Evolutionary conservation across 2,329 filamentous ascomycete species (phyloP).

Genomic region (Talaromyces atroroseus): DNA sequence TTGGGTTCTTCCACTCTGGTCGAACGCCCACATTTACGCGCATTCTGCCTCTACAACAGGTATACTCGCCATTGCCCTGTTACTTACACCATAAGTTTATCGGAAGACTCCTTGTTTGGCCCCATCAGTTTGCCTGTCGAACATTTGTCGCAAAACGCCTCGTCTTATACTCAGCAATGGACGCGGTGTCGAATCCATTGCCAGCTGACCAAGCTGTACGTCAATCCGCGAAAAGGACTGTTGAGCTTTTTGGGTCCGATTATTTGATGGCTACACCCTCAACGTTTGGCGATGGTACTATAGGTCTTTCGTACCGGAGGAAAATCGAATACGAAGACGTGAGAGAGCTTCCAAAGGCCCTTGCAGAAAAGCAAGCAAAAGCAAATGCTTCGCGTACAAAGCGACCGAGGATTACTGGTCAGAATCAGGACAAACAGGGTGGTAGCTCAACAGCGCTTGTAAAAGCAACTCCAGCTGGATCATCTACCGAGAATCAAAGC

Average conservation of each 20-base stretch:
- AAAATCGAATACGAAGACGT: conserved; percentile 70
- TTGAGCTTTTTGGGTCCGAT: conserved; percentile 44
- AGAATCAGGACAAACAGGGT: conserved; percentile 37
- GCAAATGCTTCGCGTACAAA: conserved; percentile 59
- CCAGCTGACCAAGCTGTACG: conserved; percentile 34
- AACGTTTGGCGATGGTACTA: conserved; percentile 37
- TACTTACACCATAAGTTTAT: background rate
- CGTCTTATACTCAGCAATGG: background rate
- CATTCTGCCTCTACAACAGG: background rate
- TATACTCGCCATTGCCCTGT: background rate
- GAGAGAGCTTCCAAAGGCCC: conserved; percentile 66
- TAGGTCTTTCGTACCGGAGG: conserved; percentile 41
- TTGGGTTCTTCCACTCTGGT: background rate
- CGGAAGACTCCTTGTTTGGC: background rate
- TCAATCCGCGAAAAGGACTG: conserved; percentile 41
- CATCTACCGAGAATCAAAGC: conserved; percentile 42
- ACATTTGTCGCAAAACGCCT: background rate
- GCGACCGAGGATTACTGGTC: conserved; percentile 46
- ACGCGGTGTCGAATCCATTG: background rate
- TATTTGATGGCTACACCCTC: conserved; percentile 42
- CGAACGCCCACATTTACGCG: background rate
- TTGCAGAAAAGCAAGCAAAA: conserved; percentile 73
- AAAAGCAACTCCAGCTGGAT: conserved; percentile 31
- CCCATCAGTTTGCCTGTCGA: background rate
- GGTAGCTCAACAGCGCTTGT: conserved; percentile 53